A percentile compares a stretch with the other conserved stretches of the same genome.
Conservation (phyloP, 2,329 filamentous ascomycete genomes). For the Ophiocordyceps unilateralis region DNA sequence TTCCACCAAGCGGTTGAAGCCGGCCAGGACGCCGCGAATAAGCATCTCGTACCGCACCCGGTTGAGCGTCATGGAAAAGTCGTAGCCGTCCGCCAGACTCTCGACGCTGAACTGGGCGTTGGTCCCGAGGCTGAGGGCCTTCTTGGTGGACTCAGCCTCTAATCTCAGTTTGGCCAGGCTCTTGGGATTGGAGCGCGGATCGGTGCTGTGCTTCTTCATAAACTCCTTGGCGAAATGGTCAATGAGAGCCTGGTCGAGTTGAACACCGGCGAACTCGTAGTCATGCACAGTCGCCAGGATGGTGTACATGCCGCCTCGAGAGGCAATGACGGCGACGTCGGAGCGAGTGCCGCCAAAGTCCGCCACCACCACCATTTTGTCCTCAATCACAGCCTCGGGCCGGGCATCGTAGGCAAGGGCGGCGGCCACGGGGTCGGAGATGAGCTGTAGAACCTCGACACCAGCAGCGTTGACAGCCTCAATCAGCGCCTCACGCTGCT, state of each 20-base stretch:
- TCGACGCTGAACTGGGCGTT: slow-evolving; percentile 90
- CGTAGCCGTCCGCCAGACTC: slow-evolving; percentile 71
- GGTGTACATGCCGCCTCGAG: slow-evolving; percentile 89
- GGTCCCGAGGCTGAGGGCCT: slow-evolving; percentile 71
- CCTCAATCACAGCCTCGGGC: slow-evolving; percentile 50
- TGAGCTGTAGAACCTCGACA: slow-evolving; percentile 81
- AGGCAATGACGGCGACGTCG: slow-evolving; percentile 80
- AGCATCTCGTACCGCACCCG: slow-evolving; percentile 83
- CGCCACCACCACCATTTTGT: slow-evolving; percentile 83
- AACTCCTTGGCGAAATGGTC: slow-evolving; percentile 99
- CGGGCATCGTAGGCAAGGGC: slow-evolving; percentile 83
- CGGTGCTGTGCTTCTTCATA: slow-evolving; percentile 85
- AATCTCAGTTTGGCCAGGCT: slow-evolving; percentile 83
- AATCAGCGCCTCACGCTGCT: slow-evolving; percentile 66
- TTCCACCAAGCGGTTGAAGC: slow-evolving; percentile 74
- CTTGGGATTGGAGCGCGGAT: slow-evolving; percentile 66
- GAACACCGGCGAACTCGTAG: slow-evolving; percentile 76
- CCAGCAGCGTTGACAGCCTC: slow-evolving; percentile 65
- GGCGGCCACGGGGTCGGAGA: slow-evolving; percentile 78
- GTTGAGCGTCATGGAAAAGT: slow-evolving; percentile 88
- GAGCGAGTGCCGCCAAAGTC: slow-evolving; percentile 87
- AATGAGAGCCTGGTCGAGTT: slow-evolving; percentile 79
- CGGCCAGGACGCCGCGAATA: slow-evolving; percentile 68
- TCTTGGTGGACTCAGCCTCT: slow-evolving; percentile 83
- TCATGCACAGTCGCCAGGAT: slow-evolving; percentile 87